These are phyloP conservation scores for Ustilago vetiveriae DNA, from an alignment of 1,284 basidiomycete species.

Conservation along the genomic window DNA sequence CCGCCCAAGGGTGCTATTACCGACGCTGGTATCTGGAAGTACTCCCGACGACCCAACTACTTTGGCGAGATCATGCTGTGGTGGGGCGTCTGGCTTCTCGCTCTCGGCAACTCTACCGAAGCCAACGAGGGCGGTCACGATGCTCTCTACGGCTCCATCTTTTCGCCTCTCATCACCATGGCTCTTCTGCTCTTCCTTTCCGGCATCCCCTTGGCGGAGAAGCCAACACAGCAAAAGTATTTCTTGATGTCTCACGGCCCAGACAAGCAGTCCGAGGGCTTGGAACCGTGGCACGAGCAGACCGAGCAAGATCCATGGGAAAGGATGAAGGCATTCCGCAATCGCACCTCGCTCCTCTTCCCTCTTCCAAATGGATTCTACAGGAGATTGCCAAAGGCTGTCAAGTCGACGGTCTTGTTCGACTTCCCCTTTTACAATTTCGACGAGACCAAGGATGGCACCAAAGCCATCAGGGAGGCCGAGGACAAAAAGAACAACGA, in stretches of 20 bases:
- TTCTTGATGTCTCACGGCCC: conserved; percentile 71
- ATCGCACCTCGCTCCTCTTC: conserved; percentile 74
- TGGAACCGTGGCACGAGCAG: conserved; percentile 49
- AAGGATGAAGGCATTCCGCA: conserved; percentile 54
- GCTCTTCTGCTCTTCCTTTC: conserved; percentile 70
- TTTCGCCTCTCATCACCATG: conserved; percentile 63
- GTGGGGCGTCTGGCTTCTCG: conserved; percentile 56
- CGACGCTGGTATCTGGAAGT: conserved; percentile 51
- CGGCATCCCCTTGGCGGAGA: conserved; percentile 78
- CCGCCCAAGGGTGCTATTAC: conserved; percentile 56
- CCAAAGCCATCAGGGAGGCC: conserved; percentile 47
- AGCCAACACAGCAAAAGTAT: conserved; percentile 76
- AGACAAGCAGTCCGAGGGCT: conserved; percentile 31
- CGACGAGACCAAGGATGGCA: conserved; percentile 58
- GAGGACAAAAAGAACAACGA: conserved; percentile 48
- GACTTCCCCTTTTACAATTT: conserved; percentile 69
- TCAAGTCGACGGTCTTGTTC: conserved; percentile 74
- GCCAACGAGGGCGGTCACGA: conserved; percentile 25
- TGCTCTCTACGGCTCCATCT: conserved; percentile 53
- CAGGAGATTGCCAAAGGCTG: conserved; percentile 71
- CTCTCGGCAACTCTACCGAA: conserved; percentile 35
- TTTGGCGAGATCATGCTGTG: conserved; percentile 75
- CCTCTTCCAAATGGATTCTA: conserved; percentile 76
- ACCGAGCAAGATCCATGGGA: conserved; percentile 56
- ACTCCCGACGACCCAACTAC: conserved; percentile 74